Conservation (phyloP, 1,284 basidiomycete genomes). For the Cutaneotrichosporon sp. region DNA sequence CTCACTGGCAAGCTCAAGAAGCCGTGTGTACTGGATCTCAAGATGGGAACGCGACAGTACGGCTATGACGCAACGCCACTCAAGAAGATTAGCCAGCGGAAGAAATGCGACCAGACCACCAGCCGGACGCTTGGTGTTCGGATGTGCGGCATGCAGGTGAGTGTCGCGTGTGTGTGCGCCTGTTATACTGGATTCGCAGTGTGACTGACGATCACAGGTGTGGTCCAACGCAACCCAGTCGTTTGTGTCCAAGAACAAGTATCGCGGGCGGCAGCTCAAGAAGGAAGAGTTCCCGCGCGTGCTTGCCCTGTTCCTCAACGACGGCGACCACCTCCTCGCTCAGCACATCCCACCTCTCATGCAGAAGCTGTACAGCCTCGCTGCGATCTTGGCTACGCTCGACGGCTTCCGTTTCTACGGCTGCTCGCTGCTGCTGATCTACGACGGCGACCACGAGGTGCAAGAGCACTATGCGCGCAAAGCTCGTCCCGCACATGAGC, state of each 20-base stretch:
- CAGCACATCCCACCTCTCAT: slow-evolving; percentile 91
- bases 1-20: slow-evolving; percentile 89
- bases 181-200: background rate
- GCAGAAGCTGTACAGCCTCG: slow-evolving; percentile 90
- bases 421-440: slow-evolving; percentile 93
- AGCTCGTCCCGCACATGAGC: slow-evolving; percentile 13
- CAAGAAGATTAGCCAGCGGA: slow-evolving; percentile 97
- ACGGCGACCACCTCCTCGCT: slow-evolving; percentile 77
- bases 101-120: slow-evolving; percentile 96
- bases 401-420: slow-evolving; percentile 97
- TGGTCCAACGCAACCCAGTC: slow-evolving; percentile 80
- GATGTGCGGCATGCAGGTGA: slow-evolving; percentile 98
- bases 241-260: slow-evolving; percentile 95
- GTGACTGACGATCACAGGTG: slow-evolving; percentile 60
- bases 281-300: slow-evolving; percentile 80
- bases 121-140: slow-evolving; percentile 85
- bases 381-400: slow-evolving; percentile 80
- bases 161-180: slow-evolving; percentile 34
- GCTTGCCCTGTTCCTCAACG: slow-evolving; percentile 77
- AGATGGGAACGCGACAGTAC: slow-evolving; percentile 99
- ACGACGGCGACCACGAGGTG: slow-evolving; percentile 87
- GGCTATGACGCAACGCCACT: slow-evolving; percentile 88
- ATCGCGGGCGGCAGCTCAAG: slow-evolving; percentile 85
- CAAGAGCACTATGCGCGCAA: slow-evolving; percentile 61
- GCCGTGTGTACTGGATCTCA: slow-evolving; percentile 95